Evolutionary conservation across 371 early-diverging fungal species (phyloP).

Genomic region (Apophysomyces variabilis): DNA sequence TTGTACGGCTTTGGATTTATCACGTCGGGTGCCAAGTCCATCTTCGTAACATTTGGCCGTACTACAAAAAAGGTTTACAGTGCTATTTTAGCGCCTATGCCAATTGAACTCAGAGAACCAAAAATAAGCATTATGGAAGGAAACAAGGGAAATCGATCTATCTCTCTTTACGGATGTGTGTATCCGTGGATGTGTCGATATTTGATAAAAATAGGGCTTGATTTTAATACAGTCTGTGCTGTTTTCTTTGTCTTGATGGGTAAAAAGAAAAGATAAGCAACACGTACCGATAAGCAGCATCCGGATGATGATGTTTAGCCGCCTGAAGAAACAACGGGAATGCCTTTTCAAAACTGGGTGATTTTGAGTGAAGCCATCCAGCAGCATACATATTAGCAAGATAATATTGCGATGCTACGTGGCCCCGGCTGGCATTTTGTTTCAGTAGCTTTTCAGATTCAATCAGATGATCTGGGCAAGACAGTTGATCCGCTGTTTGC

Average conservation of each 20-base stretch:
- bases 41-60: conserved; percentile 70
- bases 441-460: conserved; percentile 63
- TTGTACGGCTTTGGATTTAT: conserved; percentile 61
- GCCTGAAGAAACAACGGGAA: conserved; percentile 69
- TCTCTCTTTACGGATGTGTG: not conserved
- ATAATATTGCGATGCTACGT: conserved; percentile 64
- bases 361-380: conserved; percentile 48
- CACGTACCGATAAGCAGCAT: conserved; percentile 60
- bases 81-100: conserved; percentile 7
- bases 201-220: conserved; percentile 3
- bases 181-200: not conserved
- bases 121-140: not conserved
- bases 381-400: conserved; percentile 66
- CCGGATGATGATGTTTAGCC: conserved; percentile 67
- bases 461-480: conserved; percentile 24
- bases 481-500: conserved; percentile 57
- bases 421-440: conserved; percentile 59
- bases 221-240: conserved; percentile 7
- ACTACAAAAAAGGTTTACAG: conserved; percentile 29
- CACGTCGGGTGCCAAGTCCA: conserved; percentile 62
- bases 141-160: not conserved
- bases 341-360: conserved; percentile 64
- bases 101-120: conserved; percentile 11
- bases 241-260: not conserved
- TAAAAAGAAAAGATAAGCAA: conserved; percentile 7